These are phyloP conservation scores for Pythium volutum DNA, from an alignment of 352 stramenopile genomes.

Conservation along the genomic window DNA sequence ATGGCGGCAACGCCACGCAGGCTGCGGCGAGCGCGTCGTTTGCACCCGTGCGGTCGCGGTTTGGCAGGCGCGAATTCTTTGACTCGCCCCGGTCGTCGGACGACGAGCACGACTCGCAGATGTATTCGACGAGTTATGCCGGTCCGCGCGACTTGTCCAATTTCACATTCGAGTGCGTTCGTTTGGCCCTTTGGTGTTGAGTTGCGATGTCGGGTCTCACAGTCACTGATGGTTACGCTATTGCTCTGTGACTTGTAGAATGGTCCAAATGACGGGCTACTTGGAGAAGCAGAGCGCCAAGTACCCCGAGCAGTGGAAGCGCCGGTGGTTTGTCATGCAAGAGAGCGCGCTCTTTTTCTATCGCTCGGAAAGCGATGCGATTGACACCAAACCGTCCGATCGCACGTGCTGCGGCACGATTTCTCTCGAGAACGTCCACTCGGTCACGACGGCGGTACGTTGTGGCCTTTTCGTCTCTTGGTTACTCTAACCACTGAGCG, in stretches of 20 bases:
- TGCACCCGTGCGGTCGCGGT: conserved; percentile 9
- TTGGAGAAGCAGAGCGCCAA: conserved; percentile 83
- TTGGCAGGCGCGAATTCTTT: conserved; percentile 25
- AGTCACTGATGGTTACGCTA: background rate
- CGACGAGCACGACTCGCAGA: conserved; percentile 26
- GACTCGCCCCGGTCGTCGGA: conserved; percentile 24
- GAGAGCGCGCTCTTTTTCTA: conserved; percentile 85
- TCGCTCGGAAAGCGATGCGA: conserved; percentile 52
- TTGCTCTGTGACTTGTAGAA: conserved; percentile 30
- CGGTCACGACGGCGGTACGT: conserved; percentile 73
- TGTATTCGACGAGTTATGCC: conserved; percentile 32
- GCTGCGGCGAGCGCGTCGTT: conserved; percentile 10
- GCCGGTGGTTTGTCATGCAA: conserved; percentile 86
- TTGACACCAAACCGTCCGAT: conserved; percentile 55
- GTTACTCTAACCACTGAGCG: background rate
- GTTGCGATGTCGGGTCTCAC: no score
- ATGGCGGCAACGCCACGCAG: conserved; percentile 5
- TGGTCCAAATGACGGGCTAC: conserved; percentile 72
- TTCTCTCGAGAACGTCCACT: conserved; percentile 78
- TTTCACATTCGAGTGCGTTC: conserved; percentile 27
- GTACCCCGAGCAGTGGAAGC: conserved; percentile 66
- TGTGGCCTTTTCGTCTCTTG: no score
- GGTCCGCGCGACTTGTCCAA: conserved; percentile 24
- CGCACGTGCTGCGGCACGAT: conserved; percentile 68
- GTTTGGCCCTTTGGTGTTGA: background rate